phyloP scores from a whole-genome alignment of 225 moss, liverwort and hornwort species.

The Physcomitrium patens region DNA sequence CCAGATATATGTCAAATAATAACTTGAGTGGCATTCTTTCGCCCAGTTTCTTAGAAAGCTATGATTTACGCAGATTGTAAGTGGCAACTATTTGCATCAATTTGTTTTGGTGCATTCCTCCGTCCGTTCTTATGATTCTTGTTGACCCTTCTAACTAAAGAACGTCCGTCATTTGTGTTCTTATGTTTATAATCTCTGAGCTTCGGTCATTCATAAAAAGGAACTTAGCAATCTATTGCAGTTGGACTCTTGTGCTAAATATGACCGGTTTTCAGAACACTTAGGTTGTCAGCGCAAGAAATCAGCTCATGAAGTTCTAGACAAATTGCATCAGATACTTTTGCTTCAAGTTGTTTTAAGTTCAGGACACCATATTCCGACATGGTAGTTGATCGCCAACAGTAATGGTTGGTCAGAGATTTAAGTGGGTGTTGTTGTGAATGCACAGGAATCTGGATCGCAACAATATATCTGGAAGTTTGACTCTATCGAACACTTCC shows the following conservation, averaged over 20 bases:
- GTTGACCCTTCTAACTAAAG: background rate
- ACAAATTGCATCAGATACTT: too few relatives aligned
- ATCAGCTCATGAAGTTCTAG: background rate
- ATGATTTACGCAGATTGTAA: slow-evolving; percentile 37
- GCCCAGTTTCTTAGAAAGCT: slow-evolving; percentile 21
- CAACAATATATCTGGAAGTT: slow-evolving; percentile 31
- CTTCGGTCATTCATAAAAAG: too few relatives aligned
- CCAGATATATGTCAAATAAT: slow-evolving; percentile 43
- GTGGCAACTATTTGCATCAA: background rate
- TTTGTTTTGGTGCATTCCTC: background rate
- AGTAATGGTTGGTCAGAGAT: background rate
- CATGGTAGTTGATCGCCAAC: background rate
- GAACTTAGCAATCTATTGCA: too few relatives aligned
- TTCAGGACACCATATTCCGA: too few relatives aligned
- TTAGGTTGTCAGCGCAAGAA: background rate
- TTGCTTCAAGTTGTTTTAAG: background rate
- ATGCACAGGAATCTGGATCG: slow-evolving; percentile 29
- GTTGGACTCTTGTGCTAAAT: too few relatives aligned
- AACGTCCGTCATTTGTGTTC: too few relatives aligned
- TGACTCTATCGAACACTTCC: slow-evolving; percentile 23
- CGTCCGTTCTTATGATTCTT: background rate
- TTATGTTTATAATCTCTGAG: too few relatives aligned
- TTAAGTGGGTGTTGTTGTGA: background rate
- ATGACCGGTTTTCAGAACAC: background rate
- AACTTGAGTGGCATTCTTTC: slow-evolving; percentile 27